Conservation (phyloP, 306 rosid genomes). For the Glycyrrhiza uralensis region DNA sequence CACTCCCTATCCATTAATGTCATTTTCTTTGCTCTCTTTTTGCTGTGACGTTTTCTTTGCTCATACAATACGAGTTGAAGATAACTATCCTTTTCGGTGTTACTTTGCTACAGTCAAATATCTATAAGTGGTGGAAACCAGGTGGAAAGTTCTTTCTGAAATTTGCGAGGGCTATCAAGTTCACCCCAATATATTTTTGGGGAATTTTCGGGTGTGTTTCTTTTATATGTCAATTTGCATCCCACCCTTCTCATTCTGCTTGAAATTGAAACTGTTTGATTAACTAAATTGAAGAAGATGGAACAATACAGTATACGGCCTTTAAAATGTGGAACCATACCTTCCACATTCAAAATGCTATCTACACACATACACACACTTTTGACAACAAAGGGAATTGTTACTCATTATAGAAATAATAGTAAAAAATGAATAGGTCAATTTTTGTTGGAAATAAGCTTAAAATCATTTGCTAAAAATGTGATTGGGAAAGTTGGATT, state of each 20-base stretch:
- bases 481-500: neutral
- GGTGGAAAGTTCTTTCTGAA: slow-evolving; percentile 60
- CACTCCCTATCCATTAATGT: neutral
- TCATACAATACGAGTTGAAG: neutral
- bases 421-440: neutral
- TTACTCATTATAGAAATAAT: neutral
- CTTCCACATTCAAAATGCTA: slow-evolving; percentile 6
- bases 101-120: slow-evolving; percentile 52
- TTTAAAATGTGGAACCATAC: slow-evolving; percentile 1
- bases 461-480: slow-evolving; percentile 8
- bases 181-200: slow-evolving; percentile 81
- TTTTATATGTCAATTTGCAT: neutral
- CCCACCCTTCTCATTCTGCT: neutral
- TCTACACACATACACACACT: neutral
- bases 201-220: slow-evolving; percentile 72
- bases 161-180: slow-evolving; percentile 69
- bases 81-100: slow-evolving; percentile 23
- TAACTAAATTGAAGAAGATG: slow-evolving; percentile 1
- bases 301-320: neutral
- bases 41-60: neutral
- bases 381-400: slow-evolving; percentile 14
- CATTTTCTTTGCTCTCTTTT: neutral
- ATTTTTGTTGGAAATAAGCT: slow-evolving; percentile 10
- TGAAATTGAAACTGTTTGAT: neutral
- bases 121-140: slow-evolving; percentile 93